Base-by-base conservation (phyloP, 2,329 filamentous ascomycete species). In the Ophiocordyceps camponoti-leonardi region DNA sequence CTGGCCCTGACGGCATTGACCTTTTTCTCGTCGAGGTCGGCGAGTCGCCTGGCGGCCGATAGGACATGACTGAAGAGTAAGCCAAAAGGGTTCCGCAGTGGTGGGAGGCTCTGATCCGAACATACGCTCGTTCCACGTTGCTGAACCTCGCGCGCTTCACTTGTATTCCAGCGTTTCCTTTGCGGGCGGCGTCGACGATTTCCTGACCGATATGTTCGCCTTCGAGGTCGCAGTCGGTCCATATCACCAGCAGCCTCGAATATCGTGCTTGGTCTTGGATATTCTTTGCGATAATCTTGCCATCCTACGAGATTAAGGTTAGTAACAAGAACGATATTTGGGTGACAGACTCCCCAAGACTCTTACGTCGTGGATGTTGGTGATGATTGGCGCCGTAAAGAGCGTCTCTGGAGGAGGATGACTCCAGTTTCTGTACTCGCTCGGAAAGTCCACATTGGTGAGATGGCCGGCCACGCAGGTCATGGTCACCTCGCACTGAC, bases 191-290 rank as follows among this genome's bases (percentile, higher is more conserved):
- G 45, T 83, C 75, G 41, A 86, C 80, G 49, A 98, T 90, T 61
- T 98, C 90, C 37, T 83, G 74, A 7, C 92, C 92, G 53, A 98
- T 98, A 58, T 96, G 84, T 61, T 98, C 92, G 33, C 92, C 92
- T 69, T 98, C 92, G 46, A 88, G 79, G 69, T 98, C 92, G 63
- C 92, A 96, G 71, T 98, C 92, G 1, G 92, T 98, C 92, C 92
- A 98, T 54, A 98, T 95, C 61, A 93, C 90, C 30, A 98, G 70
- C 13, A 81, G 77, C 46, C 72, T 75, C n/a, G 79, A 73, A 58
- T 75, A 73, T 49, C 73, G 73, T 18, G 92, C 90, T 61, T 94
- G 81, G 1, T 73, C 67, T 53, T 81, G 76, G 55, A 98, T 92
- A 57, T 98, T 98, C 30, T 79, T 72, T 11, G 88, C 87, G 50